Evolutionary conservation across 2,329 filamentous ascomycete species (phyloP).

Genomic region (Penicillium sp.): DNA sequence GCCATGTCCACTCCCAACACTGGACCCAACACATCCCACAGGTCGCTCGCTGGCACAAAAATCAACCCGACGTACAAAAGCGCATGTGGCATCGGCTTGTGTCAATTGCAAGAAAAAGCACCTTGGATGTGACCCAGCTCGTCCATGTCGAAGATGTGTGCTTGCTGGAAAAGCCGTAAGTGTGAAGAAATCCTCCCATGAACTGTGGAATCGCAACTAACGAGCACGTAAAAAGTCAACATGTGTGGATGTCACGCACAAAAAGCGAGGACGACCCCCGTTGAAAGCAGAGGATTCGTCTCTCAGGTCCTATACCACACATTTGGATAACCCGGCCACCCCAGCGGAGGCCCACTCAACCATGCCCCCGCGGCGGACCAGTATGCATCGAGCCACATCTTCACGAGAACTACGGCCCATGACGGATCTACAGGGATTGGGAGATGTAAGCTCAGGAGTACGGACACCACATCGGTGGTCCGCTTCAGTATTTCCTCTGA

Average conservation of each 20-base stretch:
- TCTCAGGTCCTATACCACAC: constrained; percentile 32
- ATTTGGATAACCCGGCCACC: constrained; percentile 29
- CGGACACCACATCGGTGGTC: constrained; percentile 35
- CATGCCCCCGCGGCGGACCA: constrained; percentile 24
- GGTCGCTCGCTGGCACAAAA: constrained; percentile 36
- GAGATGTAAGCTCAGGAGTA: constrained; percentile 19
- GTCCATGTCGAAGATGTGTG: constrained; percentile 49
- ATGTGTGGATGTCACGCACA: constrained; percentile 49
- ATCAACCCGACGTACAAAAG: constrained; percentile 47
- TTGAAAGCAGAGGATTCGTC: constrained; percentile 45
- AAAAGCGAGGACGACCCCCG: constrained; percentile 48
- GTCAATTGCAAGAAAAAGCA: constrained; percentile 53
- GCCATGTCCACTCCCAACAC: constrained; percentile 27
- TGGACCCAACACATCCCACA: constrained; percentile 25
- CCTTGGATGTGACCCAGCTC: constrained; percentile 47
- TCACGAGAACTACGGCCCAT: constrained; percentile 42
- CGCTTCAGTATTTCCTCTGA: constrained; percentile 30
- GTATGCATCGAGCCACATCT: constrained; percentile 36
- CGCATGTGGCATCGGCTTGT: constrained; percentile 50
- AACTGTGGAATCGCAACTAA: not conserved
- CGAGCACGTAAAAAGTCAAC: constrained; percentile 35
- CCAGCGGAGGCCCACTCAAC: constrained; percentile 28
- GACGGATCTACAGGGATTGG: constrained; percentile 38
- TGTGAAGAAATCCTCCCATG: not conserved
- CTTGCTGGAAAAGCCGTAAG: constrained; percentile 49